These are phyloP conservation scores for Novakomyces olei DNA, from an alignment of 805 yeast genomes.

Conservation along the genomic window DNA sequence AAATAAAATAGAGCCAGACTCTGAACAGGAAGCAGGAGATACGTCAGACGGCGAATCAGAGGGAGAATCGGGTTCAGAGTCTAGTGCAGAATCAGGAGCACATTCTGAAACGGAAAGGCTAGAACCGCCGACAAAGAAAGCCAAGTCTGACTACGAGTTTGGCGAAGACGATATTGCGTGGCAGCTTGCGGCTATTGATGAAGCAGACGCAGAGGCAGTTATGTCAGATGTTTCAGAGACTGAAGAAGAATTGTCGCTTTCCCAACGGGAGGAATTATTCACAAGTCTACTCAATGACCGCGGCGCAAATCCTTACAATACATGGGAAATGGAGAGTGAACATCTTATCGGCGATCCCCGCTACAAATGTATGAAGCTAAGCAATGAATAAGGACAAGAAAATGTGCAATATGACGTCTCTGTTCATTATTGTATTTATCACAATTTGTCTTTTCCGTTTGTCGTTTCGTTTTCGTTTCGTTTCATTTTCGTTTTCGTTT, in stretches of 20 bases:
- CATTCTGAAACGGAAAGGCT: constrained; percentile 8
- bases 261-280: constrained; percentile 15
- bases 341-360: too few species aligned
- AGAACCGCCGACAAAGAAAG: constrained; percentile 12
- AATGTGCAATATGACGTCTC: too few species aligned
- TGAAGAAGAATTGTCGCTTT: constrained; percentile 9
- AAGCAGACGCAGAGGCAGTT: too few species aligned
- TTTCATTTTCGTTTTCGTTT: too few species aligned
- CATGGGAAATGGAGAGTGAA: too few species aligned
- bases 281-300: constrained; percentile 16
- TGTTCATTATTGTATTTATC: too few species aligned
- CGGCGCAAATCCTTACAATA: constrained; percentile 22
- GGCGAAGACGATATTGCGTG: constrained; percentile 11
- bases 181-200: constrained; percentile 10
- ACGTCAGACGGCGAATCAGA: not conserved
- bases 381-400: too few species aligned
- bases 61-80: constrained; percentile 6
- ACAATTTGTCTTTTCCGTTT: too few species aligned
- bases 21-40: not conserved
- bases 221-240: constrained; percentile 6
- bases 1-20: not conserved
- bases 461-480: too few species aligned
- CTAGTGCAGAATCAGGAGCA: constrained; percentile 7
- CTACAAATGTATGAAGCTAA: too few species aligned
- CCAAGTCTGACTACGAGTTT: constrained; percentile 10